Evolutionary conservation across 2,329 filamentous ascomycete genomes (phyloP).

Genomic region (Botrytis squamosa): DNA sequence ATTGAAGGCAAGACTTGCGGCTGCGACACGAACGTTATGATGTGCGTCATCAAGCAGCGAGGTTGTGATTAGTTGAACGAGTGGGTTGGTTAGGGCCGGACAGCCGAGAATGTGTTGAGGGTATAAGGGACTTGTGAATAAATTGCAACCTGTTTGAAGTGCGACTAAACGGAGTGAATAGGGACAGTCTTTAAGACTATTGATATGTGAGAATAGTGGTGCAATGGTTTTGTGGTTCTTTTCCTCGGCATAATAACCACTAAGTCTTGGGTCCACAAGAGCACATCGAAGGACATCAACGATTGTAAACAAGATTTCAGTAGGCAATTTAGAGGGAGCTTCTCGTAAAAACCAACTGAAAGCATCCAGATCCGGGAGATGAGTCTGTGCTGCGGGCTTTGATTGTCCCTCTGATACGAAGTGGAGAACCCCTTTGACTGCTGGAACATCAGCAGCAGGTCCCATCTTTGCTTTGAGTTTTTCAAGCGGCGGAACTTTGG

Average conservation of each 20-base stretch:
- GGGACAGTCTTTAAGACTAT: slow-evolving; percentile 57
- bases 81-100: slow-evolving; percentile 51
- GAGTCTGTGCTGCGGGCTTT: slow-evolving; percentile 60
- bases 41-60: slow-evolving; percentile 77
- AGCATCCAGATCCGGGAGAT: slow-evolving; percentile 66
- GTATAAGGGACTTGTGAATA: slow-evolving; percentile 76
- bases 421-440: slow-evolving; percentile 61
- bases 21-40: slow-evolving; percentile 73
- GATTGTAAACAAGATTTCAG: slow-evolving; percentile 71
- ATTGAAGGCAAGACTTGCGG: slow-evolving; percentile 82
- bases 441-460: slow-evolving; percentile 53
- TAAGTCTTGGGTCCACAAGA: slow-evolving; percentile 74
- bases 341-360: slow-evolving; percentile 62
- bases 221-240: slow-evolving; percentile 60
- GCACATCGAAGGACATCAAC: slow-evolving; percentile 82
- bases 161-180: slow-evolving; percentile 83
- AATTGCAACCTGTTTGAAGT: slow-evolving; percentile 78
- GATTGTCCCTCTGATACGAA: slow-evolving; percentile 67
- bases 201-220: slow-evolving; percentile 60
- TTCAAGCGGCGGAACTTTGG: slow-evolving; percentile 76
- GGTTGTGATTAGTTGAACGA: slow-evolving; percentile 70
- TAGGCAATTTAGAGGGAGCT: slow-evolving; percentile 55
- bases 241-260: slow-evolving; percentile 81
- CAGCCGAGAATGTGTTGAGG: slow-evolving; percentile 59
- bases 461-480: slow-evolving; percentile 83